Conservation (phyloP, 345 rosid genomes). For the Mallotus nudiflorus region DNA sequence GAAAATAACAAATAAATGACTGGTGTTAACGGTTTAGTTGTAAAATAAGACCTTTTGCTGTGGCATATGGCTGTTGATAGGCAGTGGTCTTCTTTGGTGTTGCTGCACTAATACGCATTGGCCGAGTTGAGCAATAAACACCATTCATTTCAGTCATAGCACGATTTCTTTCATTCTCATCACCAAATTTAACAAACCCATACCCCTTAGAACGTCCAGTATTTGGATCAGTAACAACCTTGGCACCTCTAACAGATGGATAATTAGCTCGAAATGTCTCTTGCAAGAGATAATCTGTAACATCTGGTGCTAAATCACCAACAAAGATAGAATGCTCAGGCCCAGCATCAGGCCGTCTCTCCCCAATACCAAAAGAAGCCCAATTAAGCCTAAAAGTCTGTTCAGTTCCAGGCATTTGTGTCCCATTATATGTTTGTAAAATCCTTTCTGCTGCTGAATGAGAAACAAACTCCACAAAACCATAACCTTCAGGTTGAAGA, state of each 20-base stretch:
- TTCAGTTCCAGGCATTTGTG: conserved; percentile 91
- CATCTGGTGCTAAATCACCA: conserved; percentile 94
- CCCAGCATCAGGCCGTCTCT: conserved; percentile 78
- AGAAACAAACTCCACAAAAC: conserved; percentile 86
- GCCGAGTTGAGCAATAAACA: conserved; percentile 78
- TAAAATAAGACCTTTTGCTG: conserved; percentile 47
- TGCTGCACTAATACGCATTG: conserved; percentile 91
- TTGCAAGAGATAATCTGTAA: conserved; percentile 87
- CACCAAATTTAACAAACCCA: conserved; percentile 90
- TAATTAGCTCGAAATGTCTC: conserved; percentile 86
- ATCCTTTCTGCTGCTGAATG: conserved; percentile 90
- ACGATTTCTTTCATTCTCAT: conserved; percentile 86
- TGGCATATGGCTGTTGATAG: conserved; percentile 61
- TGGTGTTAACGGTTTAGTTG: too few species aligned
- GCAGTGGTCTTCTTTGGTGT: conserved; percentile 72
- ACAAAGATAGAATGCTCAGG: conserved; percentile 97
- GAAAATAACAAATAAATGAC: too few species aligned
- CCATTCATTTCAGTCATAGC: conserved; percentile 98
- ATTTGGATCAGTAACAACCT: conserved; percentile 94
- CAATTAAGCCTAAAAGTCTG: conserved; percentile 82
- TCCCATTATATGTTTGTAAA: conserved; percentile 79
- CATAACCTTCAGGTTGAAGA: conserved; percentile 95
- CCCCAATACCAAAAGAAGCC: conserved; percentile 98
- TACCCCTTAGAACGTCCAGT: conserved; percentile 99
- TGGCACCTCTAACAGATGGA: conserved; percentile 93